Percentiles rank a stretch among this genome's conserved stretches.
Conservation (phyloP, 164 flowering plant species). For the Kalanchoe fedtschenkoi region DNA sequence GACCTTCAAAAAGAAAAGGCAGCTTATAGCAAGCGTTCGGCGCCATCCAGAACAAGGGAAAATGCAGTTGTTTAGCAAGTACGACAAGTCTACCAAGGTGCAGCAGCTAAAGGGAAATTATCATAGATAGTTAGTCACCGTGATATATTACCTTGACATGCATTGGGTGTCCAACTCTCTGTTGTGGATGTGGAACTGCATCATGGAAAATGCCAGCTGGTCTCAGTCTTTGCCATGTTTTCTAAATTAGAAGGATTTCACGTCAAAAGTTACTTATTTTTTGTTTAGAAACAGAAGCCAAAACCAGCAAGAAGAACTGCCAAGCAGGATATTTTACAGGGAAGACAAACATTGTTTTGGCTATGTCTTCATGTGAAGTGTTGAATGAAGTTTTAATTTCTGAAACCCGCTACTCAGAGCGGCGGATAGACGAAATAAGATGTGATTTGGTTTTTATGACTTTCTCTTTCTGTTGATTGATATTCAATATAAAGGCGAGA, state of each 20-base stretch:
- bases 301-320: background rate
- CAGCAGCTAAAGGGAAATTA: background rate
- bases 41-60: no score
- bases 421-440: background rate
- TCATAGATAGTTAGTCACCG: background rate
- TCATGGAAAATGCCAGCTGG: constrained; percentile 48
- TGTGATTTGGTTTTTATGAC: background rate
- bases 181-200: constrained; percentile 60
- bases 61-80: no score
- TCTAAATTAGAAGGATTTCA: constrained; percentile 26
- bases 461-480: background rate
- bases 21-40: no score
- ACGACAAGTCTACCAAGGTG: no score
- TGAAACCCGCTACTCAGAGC: background rate
- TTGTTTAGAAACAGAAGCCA: background rate
- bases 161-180: constrained; percentile 69
- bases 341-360: no score
- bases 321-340: no score
- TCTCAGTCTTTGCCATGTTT: constrained; percentile 77
- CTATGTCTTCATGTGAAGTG: background rate
- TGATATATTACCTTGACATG: constrained; percentile 58
- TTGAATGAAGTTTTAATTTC: background rate
- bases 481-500: background rate
- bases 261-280: background rate
- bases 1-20: no score